These are phyloP conservation scores for Fusarium sp. DNA, from an alignment of 2,329 filamentous ascomycete species.

Conservation along the genomic window DNA sequence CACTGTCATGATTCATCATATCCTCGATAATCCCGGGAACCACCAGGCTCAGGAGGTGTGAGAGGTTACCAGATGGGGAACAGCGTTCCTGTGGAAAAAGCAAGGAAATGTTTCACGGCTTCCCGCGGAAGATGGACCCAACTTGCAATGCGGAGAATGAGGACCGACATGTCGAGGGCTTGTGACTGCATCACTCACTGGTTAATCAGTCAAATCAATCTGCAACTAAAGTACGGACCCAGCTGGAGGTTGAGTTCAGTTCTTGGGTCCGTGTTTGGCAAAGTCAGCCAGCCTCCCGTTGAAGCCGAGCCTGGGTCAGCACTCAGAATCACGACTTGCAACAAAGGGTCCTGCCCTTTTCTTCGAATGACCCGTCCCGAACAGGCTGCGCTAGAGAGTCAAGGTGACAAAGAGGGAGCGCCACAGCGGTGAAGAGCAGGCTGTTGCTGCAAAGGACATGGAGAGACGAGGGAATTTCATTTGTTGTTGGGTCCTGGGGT, in stretches of 20 bases:
- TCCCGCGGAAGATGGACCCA: constrained; percentile 4
- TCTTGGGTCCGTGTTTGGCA: background rate
- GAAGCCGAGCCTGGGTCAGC: background rate
- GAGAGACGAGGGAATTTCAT: constrained; percentile 9
- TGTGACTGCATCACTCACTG: background rate
- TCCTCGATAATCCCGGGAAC: background rate
- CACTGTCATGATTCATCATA: background rate
- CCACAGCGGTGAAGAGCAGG: constrained; percentile 1
- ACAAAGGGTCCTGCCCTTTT: background rate
- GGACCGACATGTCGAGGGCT: background rate
- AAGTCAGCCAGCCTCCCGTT: constrained; percentile 2
- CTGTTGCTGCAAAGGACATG: background rate
- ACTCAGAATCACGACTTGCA: background rate
- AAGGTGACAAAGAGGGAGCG: background rate
- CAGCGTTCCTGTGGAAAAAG: constrained; percentile 20
- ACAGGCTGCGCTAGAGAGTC: background rate
- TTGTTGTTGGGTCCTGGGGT: constrained; percentile 27
- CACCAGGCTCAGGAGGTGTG: background rate
- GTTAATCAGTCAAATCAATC: background rate
- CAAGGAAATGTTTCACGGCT: constrained; percentile 23
- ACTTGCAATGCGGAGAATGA: constrained; percentile 4
- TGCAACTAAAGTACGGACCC: background rate
- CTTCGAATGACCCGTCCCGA: background rate
- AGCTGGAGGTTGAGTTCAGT: background rate
- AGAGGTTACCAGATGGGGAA: constrained; percentile 9